Base-by-base conservation (phyloP, 257 asterid genomes). In the Ophiorrhiza pumila region DNA sequence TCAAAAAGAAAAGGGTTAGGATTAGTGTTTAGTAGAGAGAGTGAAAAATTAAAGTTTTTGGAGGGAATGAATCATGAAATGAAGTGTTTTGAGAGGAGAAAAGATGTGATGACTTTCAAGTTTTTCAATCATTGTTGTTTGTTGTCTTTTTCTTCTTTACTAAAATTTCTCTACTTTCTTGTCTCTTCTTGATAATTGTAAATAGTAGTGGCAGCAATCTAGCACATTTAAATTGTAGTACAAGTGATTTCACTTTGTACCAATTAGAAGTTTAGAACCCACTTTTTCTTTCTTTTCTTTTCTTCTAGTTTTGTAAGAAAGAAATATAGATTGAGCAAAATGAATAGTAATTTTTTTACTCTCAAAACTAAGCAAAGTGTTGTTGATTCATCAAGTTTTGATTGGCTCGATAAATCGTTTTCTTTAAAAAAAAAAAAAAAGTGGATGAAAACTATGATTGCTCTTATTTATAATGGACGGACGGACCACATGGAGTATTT, bases 301-400 rank as follows among this genome's bases (percentile, higher is more conserved):
- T 65, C 23, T 14, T 15, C 7, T 46, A 41, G 9, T 9, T 23
- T 3, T 23, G 5, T 20, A 7, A 58, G 39, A 22, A 20, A 58
- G 29, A 29, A 27, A 10, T 25, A 12, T 29, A 12, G 4, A 27
- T 12, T 3, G 20, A 27, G 22, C 3, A 27, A 27, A 27, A 12
- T 12, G 60, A 58, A 31, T 27, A 15, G n/a, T 29, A 14, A 9
- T 12, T 14, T 13, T 20, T 46, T 85, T 96, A 92, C 77, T 96
- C 96, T 83, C 90, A 85, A 76, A 1, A 43, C 53, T 13, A 2
- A 47, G n/a, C n/a, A n/a, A n/a, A n/a, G n/a, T n/a, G 14, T 1
- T 23, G 3, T 53, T 53, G 59, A 4, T n/a, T 53, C 23, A n/a
- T 22, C 23, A n/a, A 53, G 3, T 53, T n/a, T 53, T 22, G 25